Percentiles rank a stretch among this genome's conserved stretches.
Conservation (phyloP, 2,329 filamentous ascomycete genomes). For the Fusarium sororula region DNA sequence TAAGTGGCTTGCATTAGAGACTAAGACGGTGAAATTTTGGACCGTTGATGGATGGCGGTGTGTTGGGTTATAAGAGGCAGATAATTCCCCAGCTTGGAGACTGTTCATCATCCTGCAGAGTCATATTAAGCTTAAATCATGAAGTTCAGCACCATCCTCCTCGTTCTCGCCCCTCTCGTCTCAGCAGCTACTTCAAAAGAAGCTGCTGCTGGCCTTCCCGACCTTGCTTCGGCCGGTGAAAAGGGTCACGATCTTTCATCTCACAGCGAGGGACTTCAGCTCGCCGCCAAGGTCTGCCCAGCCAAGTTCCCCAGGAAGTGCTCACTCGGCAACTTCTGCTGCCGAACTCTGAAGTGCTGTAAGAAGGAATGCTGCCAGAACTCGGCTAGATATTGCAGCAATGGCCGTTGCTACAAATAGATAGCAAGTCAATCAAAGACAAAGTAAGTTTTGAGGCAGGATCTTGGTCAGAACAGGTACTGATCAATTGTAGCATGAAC, state of each 20-base stretch:
- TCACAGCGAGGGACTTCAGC: not conserved
- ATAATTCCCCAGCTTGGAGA: rapidly evolving
- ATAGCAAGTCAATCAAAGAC: rapidly evolving
- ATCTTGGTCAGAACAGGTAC: rapidly evolving
- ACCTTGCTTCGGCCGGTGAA: slow-evolving; percentile 6
- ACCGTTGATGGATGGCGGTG: not conserved
- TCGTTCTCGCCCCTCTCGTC: slow-evolving; percentile 13
- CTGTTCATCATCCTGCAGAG: not conserved
- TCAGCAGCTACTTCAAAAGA: slow-evolving; percentile 4
- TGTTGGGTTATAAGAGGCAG: not conserved
- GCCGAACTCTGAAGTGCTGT: slow-evolving; percentile 24
- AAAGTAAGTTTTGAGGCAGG: not conserved
- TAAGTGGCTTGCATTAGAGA: not conserved
- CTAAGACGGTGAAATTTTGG: slow-evolving; percentile 8
- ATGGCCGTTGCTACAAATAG: slow-evolving; percentile 20
- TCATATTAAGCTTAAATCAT: not conserved
- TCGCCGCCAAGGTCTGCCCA: slow-evolving; percentile 12
- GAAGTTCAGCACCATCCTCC: slow-evolving; percentile 6
- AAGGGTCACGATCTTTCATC: slow-evolving; percentile 1
- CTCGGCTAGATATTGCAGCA: slow-evolving; percentile 15
- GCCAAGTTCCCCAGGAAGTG: slow-evolving; percentile 24
- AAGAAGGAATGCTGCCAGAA: slow-evolving; percentile 26
- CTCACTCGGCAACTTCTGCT: slow-evolving; percentile 17
- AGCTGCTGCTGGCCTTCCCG: slow-evolving; percentile 9
- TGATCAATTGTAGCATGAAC: not conserved